phyloP scores from a whole-genome alignment of 2,329 filamentous ascomycete species.

The Rutstroemia sp. region DNA sequence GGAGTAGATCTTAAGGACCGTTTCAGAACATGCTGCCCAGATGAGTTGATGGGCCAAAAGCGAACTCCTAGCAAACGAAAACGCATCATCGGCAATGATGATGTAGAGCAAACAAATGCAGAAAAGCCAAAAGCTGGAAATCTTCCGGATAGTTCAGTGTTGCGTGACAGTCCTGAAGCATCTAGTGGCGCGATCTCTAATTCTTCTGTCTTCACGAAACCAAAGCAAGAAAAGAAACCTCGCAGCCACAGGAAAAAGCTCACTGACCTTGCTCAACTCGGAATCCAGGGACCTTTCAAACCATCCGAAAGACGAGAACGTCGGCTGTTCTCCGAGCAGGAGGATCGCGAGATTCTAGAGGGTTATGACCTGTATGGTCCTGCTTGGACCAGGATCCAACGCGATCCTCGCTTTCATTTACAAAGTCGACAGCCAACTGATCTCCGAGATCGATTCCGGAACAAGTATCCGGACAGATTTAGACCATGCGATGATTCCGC shows the following conservation, averaged over 20 bases:
- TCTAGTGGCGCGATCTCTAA: no score
- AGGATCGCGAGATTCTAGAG: conserved; percentile 54
- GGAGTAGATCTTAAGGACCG: conserved; percentile 59
- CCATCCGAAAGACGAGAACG: conserved; percentile 53
- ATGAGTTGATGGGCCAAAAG: conserved; percentile 45
- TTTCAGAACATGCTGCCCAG: conserved; percentile 58
- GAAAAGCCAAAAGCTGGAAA: conserved; percentile 41
- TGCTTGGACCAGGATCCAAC: conserved; percentile 59
- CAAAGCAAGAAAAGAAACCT: conserved; percentile 35
- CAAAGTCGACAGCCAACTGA: conserved; percentile 54
- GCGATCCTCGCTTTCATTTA: conserved; percentile 51
- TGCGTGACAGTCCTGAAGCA: conserved; percentile 7
- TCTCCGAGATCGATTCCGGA: conserved; percentile 54
- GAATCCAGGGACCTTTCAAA: conserved; percentile 55
- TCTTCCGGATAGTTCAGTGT: conserved; percentile 48
- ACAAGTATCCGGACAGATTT: conserved; percentile 54
- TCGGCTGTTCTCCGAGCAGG: conserved; percentile 53
- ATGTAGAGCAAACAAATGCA: conserved; percentile 13
- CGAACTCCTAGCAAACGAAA: neutral
- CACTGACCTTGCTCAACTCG: conserved; percentile 48
- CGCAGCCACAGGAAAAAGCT: conserved; percentile 48
- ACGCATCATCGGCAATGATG: neutral
- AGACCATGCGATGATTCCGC: conserved; percentile 16
- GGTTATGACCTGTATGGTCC: conserved; percentile 54
- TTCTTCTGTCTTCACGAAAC: no score